phyloP scores from a whole-genome alignment of 345 rosid genomes.

The Arabidopsis arenosa region DNA sequence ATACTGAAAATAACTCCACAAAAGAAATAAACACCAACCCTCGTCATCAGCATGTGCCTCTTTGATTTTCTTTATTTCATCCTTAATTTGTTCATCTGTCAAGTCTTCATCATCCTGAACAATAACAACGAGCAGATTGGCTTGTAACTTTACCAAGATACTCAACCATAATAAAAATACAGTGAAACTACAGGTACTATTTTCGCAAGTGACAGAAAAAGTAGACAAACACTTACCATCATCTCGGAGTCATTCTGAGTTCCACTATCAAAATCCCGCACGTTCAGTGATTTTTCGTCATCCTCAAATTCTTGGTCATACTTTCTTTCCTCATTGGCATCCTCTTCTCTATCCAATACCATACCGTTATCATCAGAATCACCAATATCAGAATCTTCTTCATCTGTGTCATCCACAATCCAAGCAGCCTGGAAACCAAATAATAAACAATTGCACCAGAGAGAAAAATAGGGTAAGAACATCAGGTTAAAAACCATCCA shows the following conservation, averaged over 20 bases:
- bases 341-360: slow-evolving; percentile 74
- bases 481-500: background rate
- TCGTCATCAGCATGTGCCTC: slow-evolving; percentile 93
- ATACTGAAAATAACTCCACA: slow-evolving; percentile 24
- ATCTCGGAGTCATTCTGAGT: slow-evolving; percentile 81
- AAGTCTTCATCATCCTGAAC: slow-evolving; percentile 78
- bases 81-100: slow-evolving; percentile 83
- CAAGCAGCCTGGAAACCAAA: slow-evolving; percentile 82
- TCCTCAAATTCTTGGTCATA: slow-evolving; percentile 60
- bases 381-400: slow-evolving; percentile 57
- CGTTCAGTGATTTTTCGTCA: slow-evolving; percentile 61
- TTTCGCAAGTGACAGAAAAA: slow-evolving; percentile 1
- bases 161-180: background rate
- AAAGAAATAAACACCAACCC: slow-evolving; percentile 52
- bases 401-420: slow-evolving; percentile 82
- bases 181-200: background rate
- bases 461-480: background rate
- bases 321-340: slow-evolving; percentile 47
- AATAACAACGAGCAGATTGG: slow-evolving; percentile 31
- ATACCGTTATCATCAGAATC: slow-evolving; percentile 68
- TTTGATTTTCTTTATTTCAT: slow-evolving; percentile 76
- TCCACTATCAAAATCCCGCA: slow-evolving; percentile 76
- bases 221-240: slow-evolving; percentile 54
- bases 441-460: slow-evolving; percentile 12
- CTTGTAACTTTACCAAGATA: slow-evolving; percentile 17